These are phyloP conservation scores for Colletotrichum ledebouriae DNA, from an alignment of 2,329 filamentous ascomycete species.

Conservation along the genomic window DNA sequence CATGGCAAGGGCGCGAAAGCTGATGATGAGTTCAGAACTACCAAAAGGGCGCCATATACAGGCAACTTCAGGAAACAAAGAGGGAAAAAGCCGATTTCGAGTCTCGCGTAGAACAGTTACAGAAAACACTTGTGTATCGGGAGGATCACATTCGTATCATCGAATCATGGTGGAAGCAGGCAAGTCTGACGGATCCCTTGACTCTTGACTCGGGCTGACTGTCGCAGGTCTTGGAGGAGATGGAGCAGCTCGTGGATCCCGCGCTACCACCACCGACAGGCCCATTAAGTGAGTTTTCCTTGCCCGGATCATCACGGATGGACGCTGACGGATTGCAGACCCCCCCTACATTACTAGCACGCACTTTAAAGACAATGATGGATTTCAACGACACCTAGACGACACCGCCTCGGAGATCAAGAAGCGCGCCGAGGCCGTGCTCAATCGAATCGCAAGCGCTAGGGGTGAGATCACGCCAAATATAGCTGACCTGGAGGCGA, in stretches of 20 bases:
- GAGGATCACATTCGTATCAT: conserved; percentile 93
- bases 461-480: conserved; percentile 74
- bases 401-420: conserved; percentile 83
- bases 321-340: conserved; percentile 57
- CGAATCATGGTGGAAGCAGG: conserved; percentile 95
- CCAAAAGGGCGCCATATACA: conserved; percentile 95
- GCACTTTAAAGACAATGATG: conserved; percentile 72
- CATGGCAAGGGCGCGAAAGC: conserved; percentile 36
- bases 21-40: conserved; percentile 57
- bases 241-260: conserved; percentile 70
- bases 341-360: conserved; percentile 70
- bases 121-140: conserved; percentile 83
- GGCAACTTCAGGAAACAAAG: conserved; percentile 98
- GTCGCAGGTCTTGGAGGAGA: conserved; percentile 72
- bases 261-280: conserved; percentile 54
- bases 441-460: conserved; percentile 66
- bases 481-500: conserved; percentile 78
- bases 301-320: conserved; percentile 12
- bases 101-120: conserved; percentile 82
- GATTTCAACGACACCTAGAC: conserved; percentile 86
- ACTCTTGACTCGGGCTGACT: conserved; percentile 45
- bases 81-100: conserved; percentile 88
- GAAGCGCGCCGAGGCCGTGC: conserved; percentile 77
- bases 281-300: conserved; percentile 34
- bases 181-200: conserved; percentile 58